Evolutionary conservation across 495 filamentous ascomycete genomes (phyloP).

Genomic region (Corynascus novoguineensis): DNA sequence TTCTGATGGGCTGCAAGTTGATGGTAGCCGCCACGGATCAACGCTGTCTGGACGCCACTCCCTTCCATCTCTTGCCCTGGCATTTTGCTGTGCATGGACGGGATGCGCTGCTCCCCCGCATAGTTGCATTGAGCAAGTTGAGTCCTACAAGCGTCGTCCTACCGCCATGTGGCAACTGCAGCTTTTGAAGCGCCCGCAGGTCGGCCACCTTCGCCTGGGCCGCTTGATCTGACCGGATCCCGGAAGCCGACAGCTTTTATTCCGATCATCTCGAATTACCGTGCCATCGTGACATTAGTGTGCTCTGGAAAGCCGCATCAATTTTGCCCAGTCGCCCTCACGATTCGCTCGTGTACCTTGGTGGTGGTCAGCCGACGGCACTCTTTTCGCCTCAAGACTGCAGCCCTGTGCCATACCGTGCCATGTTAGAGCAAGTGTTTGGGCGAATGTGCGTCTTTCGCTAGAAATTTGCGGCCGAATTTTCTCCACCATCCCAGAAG

Average conservation of each 20-base stretch:
- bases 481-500: too few species aligned
- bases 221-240: too few species aligned
- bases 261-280: too few species aligned
- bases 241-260: too few species aligned
- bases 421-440: too few species aligned
- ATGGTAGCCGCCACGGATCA: conserved; percentile 1
- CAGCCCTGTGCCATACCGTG: neutral
- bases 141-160: neutral
- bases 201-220: neutral
- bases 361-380: neutral
- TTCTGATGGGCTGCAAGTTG: neutral
- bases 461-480: too few species aligned
- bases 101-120: neutral
- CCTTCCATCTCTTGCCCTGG: neutral
- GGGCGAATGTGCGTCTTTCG: too few species aligned
- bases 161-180: neutral
- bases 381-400: neutral
- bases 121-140: neutral
- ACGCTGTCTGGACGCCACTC: neutral
- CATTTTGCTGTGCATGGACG: neutral
- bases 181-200: neutral
- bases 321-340: neutral
- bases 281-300: neutral
- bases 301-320: neutral
- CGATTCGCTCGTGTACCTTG: neutral